Evolutionary conservation across 495 filamentous ascomycete genomes (phyloP).

Genomic region (Hypoxylon subgilvum): DNA sequence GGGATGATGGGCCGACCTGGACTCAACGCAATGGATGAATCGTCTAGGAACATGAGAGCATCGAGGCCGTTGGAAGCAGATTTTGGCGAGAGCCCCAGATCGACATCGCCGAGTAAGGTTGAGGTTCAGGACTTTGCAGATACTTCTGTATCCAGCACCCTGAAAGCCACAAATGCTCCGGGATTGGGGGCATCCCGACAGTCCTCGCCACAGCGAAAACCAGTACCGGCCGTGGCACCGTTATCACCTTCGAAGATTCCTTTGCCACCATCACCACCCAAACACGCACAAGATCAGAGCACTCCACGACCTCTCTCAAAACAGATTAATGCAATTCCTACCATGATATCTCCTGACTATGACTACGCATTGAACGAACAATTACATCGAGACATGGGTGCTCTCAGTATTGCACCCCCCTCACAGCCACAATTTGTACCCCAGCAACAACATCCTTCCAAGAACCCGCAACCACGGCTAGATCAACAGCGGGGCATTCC

Average conservation of each 20-base stretch:
- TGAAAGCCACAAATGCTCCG: conserved; percentile 44
- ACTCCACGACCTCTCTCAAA: conserved; percentile 55
- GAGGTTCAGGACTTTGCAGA: conserved; percentile 43
- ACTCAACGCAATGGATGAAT: conserved; percentile 72
- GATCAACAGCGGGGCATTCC: conserved; percentile 30
- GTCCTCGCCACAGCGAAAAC: conserved; percentile 65
- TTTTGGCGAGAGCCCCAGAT: conserved; percentile 54
- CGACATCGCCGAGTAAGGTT: conserved; percentile 51
- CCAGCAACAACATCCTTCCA: conserved; percentile 32
- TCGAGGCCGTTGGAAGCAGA: conserved; percentile 53
- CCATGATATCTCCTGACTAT: conserved; percentile 60
- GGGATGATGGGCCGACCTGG: conserved; percentile 53
- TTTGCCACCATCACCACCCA: conserved; percentile 63
- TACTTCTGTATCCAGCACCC: conserved; percentile 42
- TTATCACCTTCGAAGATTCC: conserved; percentile 68
- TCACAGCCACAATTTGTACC: conserved; percentile 14
- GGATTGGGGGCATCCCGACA: conserved; percentile 47
- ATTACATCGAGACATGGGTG: conserved; percentile 64
- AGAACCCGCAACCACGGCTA: conserved; percentile 26
- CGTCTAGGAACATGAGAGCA: conserved; percentile 70
- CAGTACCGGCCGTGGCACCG: conserved; percentile 50
- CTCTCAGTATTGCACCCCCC: conserved; percentile 44
- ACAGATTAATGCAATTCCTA: conserved; percentile 42
- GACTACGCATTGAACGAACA: conserved; percentile 65
- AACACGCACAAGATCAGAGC: conserved; percentile 44